phyloP scores from a whole-genome alignment of 352 stramenopile species.

The Pythium coloratum region DNA sequence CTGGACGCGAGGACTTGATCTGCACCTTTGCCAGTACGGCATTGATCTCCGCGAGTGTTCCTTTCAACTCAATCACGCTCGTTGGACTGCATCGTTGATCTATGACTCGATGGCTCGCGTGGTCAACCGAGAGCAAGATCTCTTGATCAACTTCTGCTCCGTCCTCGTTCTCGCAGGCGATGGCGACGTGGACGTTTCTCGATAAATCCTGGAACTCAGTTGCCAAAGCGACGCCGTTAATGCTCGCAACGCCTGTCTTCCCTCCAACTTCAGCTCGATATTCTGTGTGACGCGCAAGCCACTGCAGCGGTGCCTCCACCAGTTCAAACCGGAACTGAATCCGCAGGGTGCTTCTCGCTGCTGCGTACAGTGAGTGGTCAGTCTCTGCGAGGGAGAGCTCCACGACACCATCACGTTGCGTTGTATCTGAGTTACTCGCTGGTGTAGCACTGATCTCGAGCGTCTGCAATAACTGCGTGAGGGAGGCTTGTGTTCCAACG shows the following conservation, averaged over 20 bases:
- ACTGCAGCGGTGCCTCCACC: neutral
- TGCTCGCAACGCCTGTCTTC: neutral
- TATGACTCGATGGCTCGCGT: constrained; percentile 4
- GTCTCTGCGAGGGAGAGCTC: constrained; percentile 8
- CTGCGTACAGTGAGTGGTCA: neutral
- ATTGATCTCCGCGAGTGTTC: neutral
- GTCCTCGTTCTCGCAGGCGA: neutral
- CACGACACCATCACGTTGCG: neutral
- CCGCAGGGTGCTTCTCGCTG: neutral
- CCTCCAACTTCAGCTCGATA: neutral
- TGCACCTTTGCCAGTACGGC: neutral
- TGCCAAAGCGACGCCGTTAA: constrained; percentile 10
- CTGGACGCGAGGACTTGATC: neutral
- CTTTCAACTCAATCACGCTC: neutral
- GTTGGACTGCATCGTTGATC: neutral
- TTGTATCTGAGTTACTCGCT: neutral
- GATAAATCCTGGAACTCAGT: neutral
- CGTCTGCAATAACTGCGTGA: constrained; percentile 2
- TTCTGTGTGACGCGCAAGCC: neutral
- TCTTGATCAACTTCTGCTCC: neutral
- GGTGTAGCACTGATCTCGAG: constrained; percentile 2
- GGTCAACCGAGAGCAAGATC: constrained; percentile 1
- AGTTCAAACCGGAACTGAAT: constrained; percentile 6
- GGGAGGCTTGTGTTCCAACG: constrained; percentile 13
- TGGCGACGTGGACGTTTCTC: neutral